Percentiles rank a stretch among this genome's conserved stretches.
phyloP scores from a whole-genome alignment of 306 rosid genomes.

The Vigna trinervia region DNA sequence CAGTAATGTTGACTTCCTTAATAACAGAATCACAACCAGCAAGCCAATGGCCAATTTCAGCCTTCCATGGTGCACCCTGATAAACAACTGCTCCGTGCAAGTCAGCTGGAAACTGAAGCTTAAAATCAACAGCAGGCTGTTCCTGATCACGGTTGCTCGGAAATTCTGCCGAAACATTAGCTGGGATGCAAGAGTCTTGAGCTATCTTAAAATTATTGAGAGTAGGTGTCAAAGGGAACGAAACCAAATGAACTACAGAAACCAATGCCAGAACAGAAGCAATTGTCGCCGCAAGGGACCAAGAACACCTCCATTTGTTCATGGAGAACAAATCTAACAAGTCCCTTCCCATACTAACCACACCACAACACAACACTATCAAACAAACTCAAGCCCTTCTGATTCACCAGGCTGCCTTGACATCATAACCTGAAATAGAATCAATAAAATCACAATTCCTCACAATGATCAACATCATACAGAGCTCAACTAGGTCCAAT shows the following conservation, averaged over 20 bases:
- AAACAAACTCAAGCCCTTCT: constrained; percentile 32
- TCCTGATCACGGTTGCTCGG: constrained; percentile 40
- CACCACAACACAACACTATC: constrained; percentile 20
- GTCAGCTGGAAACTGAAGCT: constrained; percentile 66
- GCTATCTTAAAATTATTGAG: constrained; percentile 67
- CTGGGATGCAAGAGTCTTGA: constrained; percentile 58
- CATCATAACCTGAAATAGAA: constrained; percentile 53
- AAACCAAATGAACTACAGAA: constrained; percentile 75
- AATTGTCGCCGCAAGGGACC: constrained; percentile 70
- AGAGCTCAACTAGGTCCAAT: constrained; percentile 18
- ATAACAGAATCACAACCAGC: constrained; percentile 73
- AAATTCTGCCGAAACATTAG: constrained; percentile 52
- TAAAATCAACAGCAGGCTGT: constrained; percentile 52
- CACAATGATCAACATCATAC: constrained; percentile 17
- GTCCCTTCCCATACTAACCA: constrained; percentile 41
- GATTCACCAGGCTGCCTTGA: constrained; percentile 47
- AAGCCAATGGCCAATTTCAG: constrained; percentile 88
- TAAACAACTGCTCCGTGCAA: constrained; percentile 70
- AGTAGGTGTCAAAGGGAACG: constrained; percentile 81
- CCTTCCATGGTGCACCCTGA: constrained; percentile 91
- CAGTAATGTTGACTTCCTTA: constrained; percentile 69
- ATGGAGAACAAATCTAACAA: constrained; percentile 62
- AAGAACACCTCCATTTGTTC: constrained; percentile 73
- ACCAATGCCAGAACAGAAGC: constrained; percentile 71
- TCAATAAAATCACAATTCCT: constrained; percentile 7